These are phyloP conservation scores for Globisporangium canariense DNA, from an alignment of 352 stramenopile genomes.

Conservation along the genomic window DNA sequence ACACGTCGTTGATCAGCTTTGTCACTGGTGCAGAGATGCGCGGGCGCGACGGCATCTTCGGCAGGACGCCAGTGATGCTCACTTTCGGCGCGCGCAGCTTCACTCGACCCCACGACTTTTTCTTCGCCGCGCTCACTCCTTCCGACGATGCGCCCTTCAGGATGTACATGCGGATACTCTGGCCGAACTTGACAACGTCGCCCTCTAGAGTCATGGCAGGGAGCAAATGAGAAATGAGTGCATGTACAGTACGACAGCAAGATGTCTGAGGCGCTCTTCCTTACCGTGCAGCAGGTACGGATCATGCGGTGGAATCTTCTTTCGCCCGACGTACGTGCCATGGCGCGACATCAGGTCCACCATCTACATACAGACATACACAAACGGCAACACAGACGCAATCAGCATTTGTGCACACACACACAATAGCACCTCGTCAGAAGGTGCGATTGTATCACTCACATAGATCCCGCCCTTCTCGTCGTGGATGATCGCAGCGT, in stretches of 20 bases:
- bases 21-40: constrained; percentile 52
- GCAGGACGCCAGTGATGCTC: constrained; percentile 64
- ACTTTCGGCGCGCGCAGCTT: constrained; percentile 74
- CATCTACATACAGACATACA: constrained; percentile 39
- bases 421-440: not conserved
- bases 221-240: not conserved
- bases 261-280: not conserved
- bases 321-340: constrained; percentile 77
- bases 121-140: constrained; percentile 63
- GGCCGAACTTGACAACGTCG: constrained; percentile 84
- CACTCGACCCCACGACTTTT: constrained; percentile 77
- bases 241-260: not conserved
- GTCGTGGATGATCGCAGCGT: constrained; percentile 84
- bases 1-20: constrained; percentile 85
- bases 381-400: not conserved
- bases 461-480: constrained; percentile 81
- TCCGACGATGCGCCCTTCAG: constrained; percentile 67
- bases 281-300: constrained; percentile 77
- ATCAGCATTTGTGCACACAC: not conserved
- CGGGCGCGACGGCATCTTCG: constrained; percentile 58
- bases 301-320: constrained; percentile 85
- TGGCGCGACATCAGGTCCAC: constrained; percentile 88
- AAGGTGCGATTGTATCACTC: constrained; percentile 12
- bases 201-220: constrained; percentile 38
- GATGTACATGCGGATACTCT: constrained; percentile 84